Base-by-base conservation (phyloP, 2,329 filamentous ascomycete species). In the Blastomyces percursus region DNA sequence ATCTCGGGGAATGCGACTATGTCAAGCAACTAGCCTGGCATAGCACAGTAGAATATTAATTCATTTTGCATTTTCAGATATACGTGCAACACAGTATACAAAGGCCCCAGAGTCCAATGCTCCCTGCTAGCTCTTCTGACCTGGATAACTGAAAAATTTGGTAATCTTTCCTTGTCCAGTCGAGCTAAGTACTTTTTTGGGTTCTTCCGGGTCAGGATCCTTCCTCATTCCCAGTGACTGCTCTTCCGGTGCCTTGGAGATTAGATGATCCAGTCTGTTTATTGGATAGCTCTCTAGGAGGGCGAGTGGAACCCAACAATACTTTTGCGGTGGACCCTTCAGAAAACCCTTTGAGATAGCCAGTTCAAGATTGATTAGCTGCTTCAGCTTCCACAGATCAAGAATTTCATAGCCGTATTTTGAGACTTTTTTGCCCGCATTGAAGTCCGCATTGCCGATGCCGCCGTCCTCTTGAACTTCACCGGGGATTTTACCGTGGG, bases 341-440 rank as follows among this genome's bases (percentile, higher is more conserved):
- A 59, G 56, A n/a, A 35, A 30, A 2, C 56, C 56, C 1, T 30
- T 59, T 7, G 19, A 24, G 30, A 38, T 44, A 35, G 38, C 19
- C 8, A 5, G 19, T 8, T 40, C 30, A 21, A 59, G 16, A 8
- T 19, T 24, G 21, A 59, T 59, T 12, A 21, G 32, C 3, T 59
- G 6, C 38, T 12, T 35, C 19, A 59, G 38, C 38, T 21, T 24
- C 56, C 38, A 35, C 38, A 59, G 38, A 11, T 59, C 38, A 1
- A 38, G 56, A 12, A 59, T 59, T 40, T 59, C 56, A 38, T 59
- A 59, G 38, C 7, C 56, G 38, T 59, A 59, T 16, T 59, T 59
- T 8, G 56, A 35, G 12, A 19, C 19, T 38, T 38, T 27, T 30
- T 42, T 59, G 38, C 56, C 56, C 7, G 32, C 30, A 27, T 46